Evolutionary conservation across 306 rosid genomes (phyloP), one percentile per base, ranked within the genome.

Genomic region (peach (Prunus persica)): DNA sequence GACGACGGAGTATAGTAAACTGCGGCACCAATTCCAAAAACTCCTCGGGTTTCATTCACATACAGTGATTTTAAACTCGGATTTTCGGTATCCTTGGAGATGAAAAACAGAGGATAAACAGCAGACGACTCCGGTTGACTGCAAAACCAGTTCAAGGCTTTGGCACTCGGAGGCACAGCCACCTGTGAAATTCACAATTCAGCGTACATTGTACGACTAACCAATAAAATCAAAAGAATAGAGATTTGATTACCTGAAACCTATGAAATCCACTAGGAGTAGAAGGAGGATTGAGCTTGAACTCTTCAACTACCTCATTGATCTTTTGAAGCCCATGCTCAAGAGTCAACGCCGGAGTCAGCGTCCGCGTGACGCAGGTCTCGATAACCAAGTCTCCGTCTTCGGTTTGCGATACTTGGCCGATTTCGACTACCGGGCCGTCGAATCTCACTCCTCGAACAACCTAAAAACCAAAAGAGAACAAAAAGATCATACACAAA

Each of bases 131-230:
- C 89, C 9, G 88, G 97, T 77, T 95, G 99, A 73, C 84, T 81
- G 74, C 91, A 92, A 80, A 95, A 95, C 96, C 91, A 88, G 45
- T 79, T 47, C 83, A 95, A 85, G 14, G 97, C 96, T 83, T 87
- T 95, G 15, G 93, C 80, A 80, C 97, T 79, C 5, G 97, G 97
- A 73, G 97, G 97, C 76, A 92, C 91, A 19, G 84, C 89, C 79
- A 95, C 96, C 99, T 93, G 83, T 61, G 74, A 38, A 69, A 83
- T 65, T 73, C 70, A 67, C 68, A 43, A 47, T n/a, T 72, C 67
- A 14, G 46, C 11, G 20, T 24, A 56, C 72, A 70, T 19, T 38
- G 15, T 19, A 3, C 1, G 52, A 68, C 8, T 0, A 52, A 38
- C 46, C 38, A 47, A 2, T 32, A 16, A 45, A 65, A 27, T 8